Evolutionary conservation across 495 filamentous ascomycete genomes (phyloP).

Genomic region (Aspergillus avenaceus): DNA sequence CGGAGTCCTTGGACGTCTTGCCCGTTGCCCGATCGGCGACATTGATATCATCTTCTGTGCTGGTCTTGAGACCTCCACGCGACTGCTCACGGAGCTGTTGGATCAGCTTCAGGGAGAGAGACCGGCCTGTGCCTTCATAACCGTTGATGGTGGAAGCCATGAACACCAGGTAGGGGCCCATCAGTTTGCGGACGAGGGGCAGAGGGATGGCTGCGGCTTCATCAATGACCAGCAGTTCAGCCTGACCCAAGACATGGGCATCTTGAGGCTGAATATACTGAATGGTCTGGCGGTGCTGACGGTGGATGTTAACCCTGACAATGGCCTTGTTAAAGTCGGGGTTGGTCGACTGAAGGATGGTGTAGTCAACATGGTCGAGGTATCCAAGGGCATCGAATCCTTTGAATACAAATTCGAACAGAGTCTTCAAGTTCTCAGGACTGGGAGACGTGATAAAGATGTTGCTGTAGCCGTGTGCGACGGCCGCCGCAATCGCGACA

Average conservation of each 20-base stretch:
- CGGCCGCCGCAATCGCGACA: constrained; percentile 87
- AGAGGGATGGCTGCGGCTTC: constrained; percentile 96
- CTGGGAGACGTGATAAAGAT: constrained; percentile 99
- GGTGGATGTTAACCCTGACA: constrained; percentile 91
- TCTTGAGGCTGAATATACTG: constrained; percentile 98
- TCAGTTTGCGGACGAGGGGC: constrained; percentile 84
- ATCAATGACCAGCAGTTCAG: constrained; percentile 94
- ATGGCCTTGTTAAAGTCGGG: constrained; percentile 99
- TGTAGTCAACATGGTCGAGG: constrained; percentile 92
- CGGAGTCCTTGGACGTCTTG: constrained; percentile 59
- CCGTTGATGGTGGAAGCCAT: constrained; percentile 99
- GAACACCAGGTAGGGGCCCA: constrained; percentile 98
- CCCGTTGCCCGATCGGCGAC: constrained; percentile 71
- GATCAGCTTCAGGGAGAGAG: constrained; percentile 92
- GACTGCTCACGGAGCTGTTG: constrained; percentile 96
- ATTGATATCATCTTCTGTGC: constrained; percentile 51
- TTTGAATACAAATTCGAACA: constrained; percentile 98
- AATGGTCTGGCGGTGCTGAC: constrained; percentile 95
- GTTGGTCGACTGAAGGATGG: constrained; percentile 97
- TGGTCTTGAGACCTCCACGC: constrained; percentile 49
- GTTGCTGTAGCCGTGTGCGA: constrained; percentile 96
- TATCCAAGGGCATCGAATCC: constrained; percentile 94
- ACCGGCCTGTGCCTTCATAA: constrained; percentile 96
- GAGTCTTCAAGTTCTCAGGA: constrained; percentile 95
- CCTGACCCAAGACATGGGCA: constrained; percentile 89